Evolutionary conservation across 345 rosid genomes (phyloP).

Genomic region (Salix dunnii): DNA sequence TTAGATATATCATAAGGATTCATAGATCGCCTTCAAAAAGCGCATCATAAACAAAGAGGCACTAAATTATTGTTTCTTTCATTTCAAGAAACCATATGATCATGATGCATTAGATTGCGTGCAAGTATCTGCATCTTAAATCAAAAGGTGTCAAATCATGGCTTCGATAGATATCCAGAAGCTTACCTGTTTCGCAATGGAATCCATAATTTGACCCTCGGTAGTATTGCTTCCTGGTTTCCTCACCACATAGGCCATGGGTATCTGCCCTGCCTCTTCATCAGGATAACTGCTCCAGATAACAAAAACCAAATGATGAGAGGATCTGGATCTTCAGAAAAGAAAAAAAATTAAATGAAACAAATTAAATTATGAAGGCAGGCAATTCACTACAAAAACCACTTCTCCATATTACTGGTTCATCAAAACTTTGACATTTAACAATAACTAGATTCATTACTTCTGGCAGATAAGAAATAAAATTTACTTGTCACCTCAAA

Average conservation of each 20-base stretch:
- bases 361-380: not conserved
- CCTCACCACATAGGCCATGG: slow-evolving; percentile 95
- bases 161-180: not conserved
- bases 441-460: no score
- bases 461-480: not conserved
- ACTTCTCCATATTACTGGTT: no score
- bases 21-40: no score
- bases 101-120: not conserved
- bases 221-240: slow-evolving; percentile 59
- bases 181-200: slow-evolving; percentile 66
- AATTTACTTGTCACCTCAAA: not conserved
- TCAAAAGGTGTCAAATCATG: not conserved
- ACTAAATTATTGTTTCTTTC: no score
- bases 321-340: not conserved
- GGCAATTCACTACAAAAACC: not conserved
- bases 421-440: no score
- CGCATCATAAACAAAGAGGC: no score
- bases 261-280: slow-evolving; percentile 91
- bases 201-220: slow-evolving; percentile 65
- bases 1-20: no score
- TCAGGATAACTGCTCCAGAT: slow-evolving; percentile 68
- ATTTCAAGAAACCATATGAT: not conserved
- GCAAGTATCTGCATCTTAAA: not conserved
- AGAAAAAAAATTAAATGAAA: no score
- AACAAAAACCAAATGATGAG: not conserved